Conservation (phyloP, 208 protist species). For the Phytomonas sp. region DNA sequence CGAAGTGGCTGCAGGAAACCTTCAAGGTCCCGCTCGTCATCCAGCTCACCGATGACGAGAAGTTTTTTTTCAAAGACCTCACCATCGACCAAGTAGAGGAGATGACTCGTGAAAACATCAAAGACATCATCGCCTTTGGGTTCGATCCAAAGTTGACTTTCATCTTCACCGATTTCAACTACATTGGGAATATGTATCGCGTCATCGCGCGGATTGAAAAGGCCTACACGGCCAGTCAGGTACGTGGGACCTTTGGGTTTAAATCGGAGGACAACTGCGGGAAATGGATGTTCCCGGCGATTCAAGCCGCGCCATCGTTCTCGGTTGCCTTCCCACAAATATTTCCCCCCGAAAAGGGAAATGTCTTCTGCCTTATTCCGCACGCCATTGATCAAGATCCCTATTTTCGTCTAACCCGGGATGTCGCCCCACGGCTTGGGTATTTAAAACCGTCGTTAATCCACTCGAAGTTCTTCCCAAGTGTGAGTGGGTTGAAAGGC, state of each 20-base stretch:
- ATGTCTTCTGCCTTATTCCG: conserved; percentile 98
- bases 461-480: conserved; percentile 98
- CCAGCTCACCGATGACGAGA: conserved; percentile 99
- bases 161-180: conserved; percentile 99
- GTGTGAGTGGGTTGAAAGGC: conserved; percentile 92
- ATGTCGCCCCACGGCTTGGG: conserved; percentile 95
- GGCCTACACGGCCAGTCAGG: conserved; percentile 91
- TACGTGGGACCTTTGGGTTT: conserved; percentile 95
- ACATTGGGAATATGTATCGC: conserved; percentile 94
- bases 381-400: conserved; percentile 98
- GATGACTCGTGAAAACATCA: conserved; percentile 95
- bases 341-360: conserved; percentile 81
- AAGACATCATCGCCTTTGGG: conserved; percentile 99
- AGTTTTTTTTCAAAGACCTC: conserved; percentile 98
- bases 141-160: conserved; percentile 99
- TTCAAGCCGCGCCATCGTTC: conserved; percentile 98
- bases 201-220: conserved; percentile 95
- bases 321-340: conserved; percentile 96
- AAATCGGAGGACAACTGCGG: conserved; percentile 94
- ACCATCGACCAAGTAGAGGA: conserved; percentile 89
- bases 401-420: conserved; percentile 99
- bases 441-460: conserved; percentile 96
- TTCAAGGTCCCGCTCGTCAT: conserved; percentile 98
- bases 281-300: conserved; percentile 96
- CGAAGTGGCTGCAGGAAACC: conserved; percentile 98